These are phyloP conservation scores for Populus ilicifolia DNA, from an alignment of 345 rosid genomes.

Conservation along the genomic window DNA sequence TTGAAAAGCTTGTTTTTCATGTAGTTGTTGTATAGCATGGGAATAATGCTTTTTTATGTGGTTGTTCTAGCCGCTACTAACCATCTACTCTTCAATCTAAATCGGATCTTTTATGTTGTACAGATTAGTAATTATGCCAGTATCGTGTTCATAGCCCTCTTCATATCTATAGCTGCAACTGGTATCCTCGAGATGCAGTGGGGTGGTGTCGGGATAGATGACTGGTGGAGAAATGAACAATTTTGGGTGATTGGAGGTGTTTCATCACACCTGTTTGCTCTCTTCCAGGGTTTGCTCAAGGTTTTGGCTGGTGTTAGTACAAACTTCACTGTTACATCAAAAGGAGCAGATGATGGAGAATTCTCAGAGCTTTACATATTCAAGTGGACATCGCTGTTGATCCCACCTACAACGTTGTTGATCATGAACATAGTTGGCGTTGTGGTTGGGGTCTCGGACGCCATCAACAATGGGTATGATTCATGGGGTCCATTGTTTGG, in stretches of 20 bases:
- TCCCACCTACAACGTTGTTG: conserved; percentile 85
- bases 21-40: not conserved
- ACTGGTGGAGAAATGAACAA: conserved; percentile 99
- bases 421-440: conserved; percentile 84
- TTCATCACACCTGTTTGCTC: conserved; percentile 93
- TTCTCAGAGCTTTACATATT: conserved; percentile 93
- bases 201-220: conserved; percentile 95
- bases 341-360: conserved; percentile 89
- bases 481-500: conserved; percentile 98
- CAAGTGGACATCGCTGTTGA: conserved; percentile 91
- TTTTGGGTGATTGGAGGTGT: conserved; percentile 98
- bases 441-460: conserved; percentile 87
- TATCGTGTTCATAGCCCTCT: conserved; percentile 77
- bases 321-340: conserved; percentile 90
- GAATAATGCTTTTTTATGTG: not conserved
- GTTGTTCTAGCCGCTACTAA: not conserved
- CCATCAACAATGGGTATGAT: conserved; percentile 95
- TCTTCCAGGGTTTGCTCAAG: conserved; percentile 90
- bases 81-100: conserved; percentile 8
- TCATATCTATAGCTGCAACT: conserved; percentile 89
- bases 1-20: not conserved
- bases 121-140: conserved; percentile 98
- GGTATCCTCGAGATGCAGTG: conserved; percentile 98
- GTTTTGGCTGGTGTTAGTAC: conserved; percentile 93
- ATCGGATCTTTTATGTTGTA: conserved; percentile 5